Conservation (phyloP, 2,329 filamentous ascomycete genomes). For the Epichloe sibirici region DNA sequence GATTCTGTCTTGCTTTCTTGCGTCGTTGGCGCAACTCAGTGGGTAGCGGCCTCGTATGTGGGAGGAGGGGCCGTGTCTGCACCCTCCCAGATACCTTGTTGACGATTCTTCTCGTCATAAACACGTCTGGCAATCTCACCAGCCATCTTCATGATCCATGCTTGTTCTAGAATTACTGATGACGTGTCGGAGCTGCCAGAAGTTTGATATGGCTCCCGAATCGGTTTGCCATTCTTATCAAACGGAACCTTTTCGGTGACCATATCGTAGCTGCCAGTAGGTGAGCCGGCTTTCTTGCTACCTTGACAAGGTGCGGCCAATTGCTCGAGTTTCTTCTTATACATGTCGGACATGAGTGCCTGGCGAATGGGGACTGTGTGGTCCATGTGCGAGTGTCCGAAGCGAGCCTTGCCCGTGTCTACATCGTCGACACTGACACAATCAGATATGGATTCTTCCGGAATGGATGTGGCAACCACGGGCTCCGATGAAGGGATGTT, state of each 20-base stretch:
- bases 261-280: neutral
- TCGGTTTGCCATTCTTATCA: slow-evolving; percentile 18
- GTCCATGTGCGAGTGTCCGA: slow-evolving; percentile 16
- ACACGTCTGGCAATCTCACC: slow-evolving; percentile 80
- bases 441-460: slow-evolving; percentile 47
- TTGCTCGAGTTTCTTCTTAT: slow-evolving; percentile 13
- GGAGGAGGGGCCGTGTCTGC: slow-evolving; percentile 47
- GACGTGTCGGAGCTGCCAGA: slow-evolving; percentile 32
- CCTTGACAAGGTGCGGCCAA: slow-evolving; percentile 12
- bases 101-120: slow-evolving; percentile 66
- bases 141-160: slow-evolving; percentile 88
- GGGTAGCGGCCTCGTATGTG: slow-evolving; percentile 42
- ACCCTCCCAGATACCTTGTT: slow-evolving; percentile 30
- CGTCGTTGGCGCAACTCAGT: neutral
- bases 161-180: slow-evolving; percentile 60
- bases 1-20: neutral
- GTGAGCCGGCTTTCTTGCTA: slow-evolving; percentile 9
- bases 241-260: slow-evolving; percentile 14
- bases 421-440: slow-evolving; percentile 15
- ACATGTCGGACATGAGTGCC: slow-evolving; percentile 14
- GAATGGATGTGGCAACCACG: slow-evolving; percentile 41
- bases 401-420: slow-evolving; percentile 29
- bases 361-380: slow-evolving; percentile 8
- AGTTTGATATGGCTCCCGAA: slow-evolving; percentile 17
- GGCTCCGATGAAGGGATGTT: slow-evolving; percentile 50